Conservation (phyloP, 352 stramenopile species). For the Thalassiosira ordinaria region DNA sequence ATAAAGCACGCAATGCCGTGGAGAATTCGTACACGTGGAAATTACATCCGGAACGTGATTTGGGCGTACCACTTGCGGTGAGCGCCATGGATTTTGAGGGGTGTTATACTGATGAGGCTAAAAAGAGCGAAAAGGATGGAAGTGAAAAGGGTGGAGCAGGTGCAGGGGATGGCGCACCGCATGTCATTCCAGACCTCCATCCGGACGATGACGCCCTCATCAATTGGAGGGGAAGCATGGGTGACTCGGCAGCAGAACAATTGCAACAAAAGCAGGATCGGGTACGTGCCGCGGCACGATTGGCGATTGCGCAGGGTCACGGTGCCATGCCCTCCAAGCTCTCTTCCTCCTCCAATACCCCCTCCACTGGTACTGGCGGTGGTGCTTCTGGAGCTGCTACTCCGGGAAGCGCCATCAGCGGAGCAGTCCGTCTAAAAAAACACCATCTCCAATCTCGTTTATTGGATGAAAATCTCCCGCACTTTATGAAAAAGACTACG, state of each 20-base stretch:
- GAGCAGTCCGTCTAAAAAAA: conserved; percentile 50
- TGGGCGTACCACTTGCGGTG: conserved; percentile 73
- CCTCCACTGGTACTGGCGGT: no score
- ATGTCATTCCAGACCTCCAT: conserved; percentile 36
- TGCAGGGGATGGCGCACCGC: background rate
- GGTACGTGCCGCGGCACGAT: conserved; percentile 62
- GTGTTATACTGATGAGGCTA: conserved; percentile 54
- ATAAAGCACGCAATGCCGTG: conserved; percentile 78
- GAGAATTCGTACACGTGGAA: conserved; percentile 81
- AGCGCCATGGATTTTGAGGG: conserved; percentile 78
- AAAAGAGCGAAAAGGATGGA: background rate
- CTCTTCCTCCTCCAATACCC: no score
- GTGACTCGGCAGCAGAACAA: conserved; percentile 76
- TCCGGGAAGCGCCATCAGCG: no score
- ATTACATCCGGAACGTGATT: conserved; percentile 76
- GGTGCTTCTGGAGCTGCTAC: no score
- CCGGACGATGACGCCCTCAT: conserved; percentile 78
- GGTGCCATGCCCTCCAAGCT: conserved; percentile 1
- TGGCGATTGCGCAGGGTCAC: conserved; percentile 58
- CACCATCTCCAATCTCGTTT: conserved; percentile 76
- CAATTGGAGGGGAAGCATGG: conserved; percentile 80
- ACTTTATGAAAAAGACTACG: conserved; percentile 86
- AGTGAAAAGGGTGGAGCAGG: background rate
- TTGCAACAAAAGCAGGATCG: conserved; percentile 70
- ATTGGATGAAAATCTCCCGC: conserved; percentile 76